Conservation (phyloP, 495 filamentous ascomycete genomes). For the Hypoxylon rickii region DNA sequence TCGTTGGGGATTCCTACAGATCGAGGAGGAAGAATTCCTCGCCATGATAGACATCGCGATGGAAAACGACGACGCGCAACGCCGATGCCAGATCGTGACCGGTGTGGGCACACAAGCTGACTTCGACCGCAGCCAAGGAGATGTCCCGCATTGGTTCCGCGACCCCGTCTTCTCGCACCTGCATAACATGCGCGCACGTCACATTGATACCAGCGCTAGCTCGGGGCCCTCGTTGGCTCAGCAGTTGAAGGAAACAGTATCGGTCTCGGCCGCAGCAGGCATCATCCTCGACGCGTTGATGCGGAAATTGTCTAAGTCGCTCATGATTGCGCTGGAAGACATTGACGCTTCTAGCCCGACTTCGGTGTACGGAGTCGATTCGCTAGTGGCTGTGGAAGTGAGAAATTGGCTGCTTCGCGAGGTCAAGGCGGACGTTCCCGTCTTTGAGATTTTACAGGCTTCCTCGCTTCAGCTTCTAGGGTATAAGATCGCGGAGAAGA, state of each 20-base stretch:
- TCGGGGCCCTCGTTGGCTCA: background rate
- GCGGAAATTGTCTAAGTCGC: conserved; percentile 5
- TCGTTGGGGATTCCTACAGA: conserved; percentile 8
- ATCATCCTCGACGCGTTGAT: conserved; percentile 6
- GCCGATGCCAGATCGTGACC: background rate
- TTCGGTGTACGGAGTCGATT: conserved; percentile 46
- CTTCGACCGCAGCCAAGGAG: background rate
- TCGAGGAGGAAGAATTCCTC: conserved; percentile 13
- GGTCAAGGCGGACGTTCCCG: conserved; percentile 48
- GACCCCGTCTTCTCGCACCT: background rate
- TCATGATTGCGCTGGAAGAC: conserved; percentile 6
- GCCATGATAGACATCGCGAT: background rate
- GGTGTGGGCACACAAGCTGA: background rate
- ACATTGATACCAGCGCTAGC: background rate
- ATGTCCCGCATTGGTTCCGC: background rate
- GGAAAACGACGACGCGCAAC: background rate
- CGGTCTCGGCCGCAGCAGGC: background rate
- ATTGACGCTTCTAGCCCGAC: background rate
- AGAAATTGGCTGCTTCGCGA: conserved; percentile 47
- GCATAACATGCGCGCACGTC: background rate
- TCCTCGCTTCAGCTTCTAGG: conserved; percentile 1
- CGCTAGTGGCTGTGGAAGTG: conserved; percentile 49
- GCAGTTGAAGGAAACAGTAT: background rate
- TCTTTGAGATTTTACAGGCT: conserved; percentile 35
- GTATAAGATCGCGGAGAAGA: conserved; percentile 2